phyloP scores from a whole-genome alignment of 108 stramenopile species.

The Bacterosira constricta region DNA sequence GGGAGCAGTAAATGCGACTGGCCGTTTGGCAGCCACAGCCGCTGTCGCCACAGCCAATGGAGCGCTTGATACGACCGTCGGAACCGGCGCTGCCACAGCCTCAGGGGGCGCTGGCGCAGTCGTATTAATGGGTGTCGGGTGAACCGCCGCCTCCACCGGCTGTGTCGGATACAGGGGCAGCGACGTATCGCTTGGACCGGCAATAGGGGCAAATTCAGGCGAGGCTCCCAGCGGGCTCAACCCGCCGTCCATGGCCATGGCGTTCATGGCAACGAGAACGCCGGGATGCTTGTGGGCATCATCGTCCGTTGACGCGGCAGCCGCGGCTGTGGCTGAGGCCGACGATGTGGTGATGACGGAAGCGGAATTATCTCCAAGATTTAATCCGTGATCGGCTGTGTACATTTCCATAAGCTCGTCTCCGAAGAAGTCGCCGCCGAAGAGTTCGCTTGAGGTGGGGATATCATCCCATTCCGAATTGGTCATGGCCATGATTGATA shows the following conservation, averaged over 20 bases:
- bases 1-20: constrained; percentile 4
- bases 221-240: constrained; percentile 9
- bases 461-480: constrained; percentile 42
- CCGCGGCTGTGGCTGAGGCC: constrained; percentile 4
- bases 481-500: constrained; percentile 4
- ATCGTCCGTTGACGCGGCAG: constrained; percentile 6
- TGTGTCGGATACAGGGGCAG: background rate
- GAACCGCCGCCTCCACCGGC: background rate
- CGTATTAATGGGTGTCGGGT: background rate
- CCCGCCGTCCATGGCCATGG: constrained; percentile 46
- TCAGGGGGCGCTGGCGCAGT: background rate
- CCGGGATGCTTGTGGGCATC: constrained; percentile 29
- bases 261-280: constrained; percentile 45
- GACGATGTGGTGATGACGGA: constrained; percentile 22
- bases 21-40: constrained; percentile 14
- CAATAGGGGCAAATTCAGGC: constrained; percentile 21
- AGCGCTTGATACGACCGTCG: background rate
- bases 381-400: constrained; percentile 54
- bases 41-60: background rate
- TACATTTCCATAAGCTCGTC: constrained; percentile 87
- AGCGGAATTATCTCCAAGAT: constrained; percentile 38
- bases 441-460: constrained; percentile 67
- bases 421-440: constrained; percentile 77
- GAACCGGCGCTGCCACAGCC: constrained; percentile 22
- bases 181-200: background rate